Base-by-base conservation (phyloP, 768 basidiomycete genomes). In the Amanita pseudoporphyria region DNA sequence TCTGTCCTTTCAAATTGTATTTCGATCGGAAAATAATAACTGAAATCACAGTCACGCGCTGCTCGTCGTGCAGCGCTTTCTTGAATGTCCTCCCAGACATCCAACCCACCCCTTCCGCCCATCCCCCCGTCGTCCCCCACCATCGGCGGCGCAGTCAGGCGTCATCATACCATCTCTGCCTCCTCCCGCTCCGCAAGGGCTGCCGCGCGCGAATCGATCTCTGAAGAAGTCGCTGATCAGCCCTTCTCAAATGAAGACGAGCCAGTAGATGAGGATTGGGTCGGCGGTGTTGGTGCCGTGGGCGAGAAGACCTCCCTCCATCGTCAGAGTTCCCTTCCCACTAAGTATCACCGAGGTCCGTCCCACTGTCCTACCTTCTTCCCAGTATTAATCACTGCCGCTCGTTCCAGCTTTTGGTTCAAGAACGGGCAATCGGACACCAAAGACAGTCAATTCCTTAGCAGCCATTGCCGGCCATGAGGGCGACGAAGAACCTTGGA, bases 401-500 rank as follows among this genome's bases (percentile, higher is more conserved):
- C 42, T 51, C 53, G 46, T 41, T 58, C 39, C 54, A 82, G 81
- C 72, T 32, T 75, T 78, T 54, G 64, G 68, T 7, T 66, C 76
- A 47, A 79, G 79, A 59, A 60, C 78, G 9, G 83, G 84, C 22
- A 82, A 69, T 57, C 61, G 74, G 54, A 84, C 85, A 21, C 83
- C 84, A 30, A 81, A 86, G 52, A 77, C 78, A 19, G 70, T 90
- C 65, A 90, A 89, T 59, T 90, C 86, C 63, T 78, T 92, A 47
- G 78, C 84, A 31, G 85, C 85, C 48, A 91, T 92, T 64, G 81
- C 85, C 45, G 87, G 87, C 36, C 84, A 87, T 58, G 88, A 92
- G 57, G 87, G 83, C 56, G 88, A 89, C 53, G 88, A 92, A 62
- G 88, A 90, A 55, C 84, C 87, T 49, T 92, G 89, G 89, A 85